Base-by-base conservation (phyloP, 805 yeast genomes). In the Candida nitratophila region DNA sequence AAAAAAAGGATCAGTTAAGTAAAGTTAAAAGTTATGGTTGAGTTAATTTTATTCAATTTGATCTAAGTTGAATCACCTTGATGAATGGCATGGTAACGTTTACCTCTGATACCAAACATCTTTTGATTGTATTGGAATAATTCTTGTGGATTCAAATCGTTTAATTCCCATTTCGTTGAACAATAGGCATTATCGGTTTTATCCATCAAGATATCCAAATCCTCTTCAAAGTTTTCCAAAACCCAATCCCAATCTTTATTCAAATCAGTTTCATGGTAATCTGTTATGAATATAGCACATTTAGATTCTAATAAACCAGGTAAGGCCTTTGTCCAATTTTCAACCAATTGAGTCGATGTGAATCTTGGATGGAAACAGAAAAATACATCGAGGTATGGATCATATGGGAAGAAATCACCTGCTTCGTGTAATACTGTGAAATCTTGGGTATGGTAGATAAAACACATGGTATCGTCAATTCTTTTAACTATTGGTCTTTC, bases 361-460 rank as follows among this genome's bases (percentile, higher is more conserved):
- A 89, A 77, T 35, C 96, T 96, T 3, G 99, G 98, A 63, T 91
- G 98, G 84, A 91, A 93, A 43, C 86, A 73, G 76, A 88, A 89
- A 66, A 93, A 93, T 24, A 80, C 79, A 61, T 93, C 99, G 60
- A 87, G 75, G 64, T 91, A 93, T 38, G 99, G 99, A 63, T 93
- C 99, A 63, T 90, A 93, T 5, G 99, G 99, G 81, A 88, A 87
- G 63, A 93, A 86, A 66, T 91, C 97, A 56, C 90, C 93, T 40
- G 87, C 82, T 56, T 89, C 89, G 65, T 93, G 96, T 48, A 85
- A 73, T 34, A 85, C 91, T 59, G 89, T 88, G 79, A 93, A 93
- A 64, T 83, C 90, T 55, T 86, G 85, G 1, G 98, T 88, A 65
- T 90, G 96, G 66, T 84, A 83, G 46, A 83, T 77, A 52, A 90